A percentile compares a stretch with the other conserved stretches of the same genome.
These are phyloP conservation scores for Saprolegnia parasitica DNA, from an alignment of 352 stramenopile species.

Conservation along the genomic window DNA sequence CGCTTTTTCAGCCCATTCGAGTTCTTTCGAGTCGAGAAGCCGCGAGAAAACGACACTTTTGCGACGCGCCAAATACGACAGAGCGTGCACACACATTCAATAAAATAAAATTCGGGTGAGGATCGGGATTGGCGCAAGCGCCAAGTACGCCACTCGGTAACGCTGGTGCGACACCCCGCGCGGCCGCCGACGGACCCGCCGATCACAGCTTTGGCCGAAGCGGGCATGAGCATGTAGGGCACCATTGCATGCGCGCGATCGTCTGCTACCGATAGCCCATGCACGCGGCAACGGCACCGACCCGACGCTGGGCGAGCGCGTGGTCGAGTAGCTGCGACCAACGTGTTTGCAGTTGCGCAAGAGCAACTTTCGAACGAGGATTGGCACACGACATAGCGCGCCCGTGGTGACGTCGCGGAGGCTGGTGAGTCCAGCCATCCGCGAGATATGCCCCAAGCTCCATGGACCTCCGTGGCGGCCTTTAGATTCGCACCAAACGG, in stretches of 20 bases:
- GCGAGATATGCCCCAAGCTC: too few species aligned
- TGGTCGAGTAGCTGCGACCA: background rate
- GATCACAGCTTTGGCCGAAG: too few species aligned
- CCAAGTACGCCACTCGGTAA: background rate
- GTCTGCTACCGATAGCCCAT: too few species aligned
- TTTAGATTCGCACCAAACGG: too few species aligned
- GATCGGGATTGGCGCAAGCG: background rate
- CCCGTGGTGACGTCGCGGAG: background rate
- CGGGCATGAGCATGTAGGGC: too few species aligned
- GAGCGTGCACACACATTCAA: background rate
- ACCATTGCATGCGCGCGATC: too few species aligned
- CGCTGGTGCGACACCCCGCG: background rate
- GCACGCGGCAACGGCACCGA: too few species aligned
- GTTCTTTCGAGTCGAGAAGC: background rate
- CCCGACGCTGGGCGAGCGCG: background rate
- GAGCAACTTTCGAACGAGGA: background rate
- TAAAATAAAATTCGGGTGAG: background rate
- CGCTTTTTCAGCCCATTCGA: slow-evolving; percentile 7
- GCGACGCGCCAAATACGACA: background rate
- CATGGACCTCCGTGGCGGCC: too few species aligned
- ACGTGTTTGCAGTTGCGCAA: background rate
- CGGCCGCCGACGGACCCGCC: too few species aligned
- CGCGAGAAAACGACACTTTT: background rate
- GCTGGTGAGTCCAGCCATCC: too few species aligned
- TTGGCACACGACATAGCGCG: background rate